These are phyloP conservation scores for Edaphochlamys debaryana DNA, from an alignment of 139 green algal genomes.

Conservation along the genomic window DNA sequence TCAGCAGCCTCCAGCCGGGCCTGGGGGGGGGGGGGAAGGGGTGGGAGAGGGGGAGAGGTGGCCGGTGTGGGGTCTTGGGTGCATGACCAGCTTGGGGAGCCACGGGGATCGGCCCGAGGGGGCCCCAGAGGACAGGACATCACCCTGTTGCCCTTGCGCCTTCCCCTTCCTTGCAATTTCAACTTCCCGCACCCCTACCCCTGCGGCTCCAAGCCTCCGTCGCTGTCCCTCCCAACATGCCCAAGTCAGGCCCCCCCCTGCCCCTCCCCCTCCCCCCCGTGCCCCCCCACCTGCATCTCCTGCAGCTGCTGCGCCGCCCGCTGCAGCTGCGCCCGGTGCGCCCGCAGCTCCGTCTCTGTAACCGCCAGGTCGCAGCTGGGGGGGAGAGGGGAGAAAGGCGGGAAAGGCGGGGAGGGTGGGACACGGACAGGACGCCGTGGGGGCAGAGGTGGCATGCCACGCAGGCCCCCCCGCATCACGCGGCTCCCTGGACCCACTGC, in stretches of 20 bases:
- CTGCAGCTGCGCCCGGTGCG: constrained; percentile 13
- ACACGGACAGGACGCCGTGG: background rate
- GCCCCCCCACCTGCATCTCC: constrained; percentile 11
- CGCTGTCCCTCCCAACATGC: too few species aligned
- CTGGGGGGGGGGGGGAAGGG: too few species aligned
- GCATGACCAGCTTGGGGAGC: too few species aligned
- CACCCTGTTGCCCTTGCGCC: too few species aligned
- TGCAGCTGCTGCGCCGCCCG: constrained; percentile 19
- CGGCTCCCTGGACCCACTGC: background rate
- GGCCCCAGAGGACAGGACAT: too few species aligned
- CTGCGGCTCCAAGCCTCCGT: too few species aligned
- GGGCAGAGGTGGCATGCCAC: background rate
- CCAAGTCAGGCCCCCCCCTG: too few species aligned
- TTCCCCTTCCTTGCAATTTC: too few species aligned
- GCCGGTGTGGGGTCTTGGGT: too few species aligned
- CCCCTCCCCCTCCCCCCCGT: background rate
- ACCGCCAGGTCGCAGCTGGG: constrained; percentile 32
- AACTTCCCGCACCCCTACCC: too few species aligned
- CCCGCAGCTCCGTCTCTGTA: constrained; percentile 33
- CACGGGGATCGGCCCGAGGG: too few species aligned
- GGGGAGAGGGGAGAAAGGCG: background rate
- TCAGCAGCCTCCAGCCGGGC: constrained; percentile 21
- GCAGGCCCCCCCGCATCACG: background rate
- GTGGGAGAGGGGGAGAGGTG: too few species aligned
- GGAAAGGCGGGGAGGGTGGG: background rate